Percentiles rank a stretch among this genome's conserved stretches.
phyloP scores from a whole-genome alignment of 2,329 filamentous ascomycete genomes.

The Aspergillaceae sp. region DNA sequence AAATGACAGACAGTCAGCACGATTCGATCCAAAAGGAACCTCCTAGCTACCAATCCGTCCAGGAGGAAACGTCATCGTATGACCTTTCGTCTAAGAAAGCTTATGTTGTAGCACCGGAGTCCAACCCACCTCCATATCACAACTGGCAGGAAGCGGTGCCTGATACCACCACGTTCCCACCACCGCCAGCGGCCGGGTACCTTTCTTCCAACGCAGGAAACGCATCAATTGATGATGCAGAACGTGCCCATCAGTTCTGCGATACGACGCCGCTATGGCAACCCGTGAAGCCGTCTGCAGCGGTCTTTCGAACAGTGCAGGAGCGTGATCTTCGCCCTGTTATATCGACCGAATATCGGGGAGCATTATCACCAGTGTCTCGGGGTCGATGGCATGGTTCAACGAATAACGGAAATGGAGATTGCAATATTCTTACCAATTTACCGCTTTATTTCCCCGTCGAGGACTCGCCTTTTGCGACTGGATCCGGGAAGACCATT shows the following conservation, averaged over 20 bases:
- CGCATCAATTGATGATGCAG: conserved; percentile 46
- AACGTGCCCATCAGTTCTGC: conserved; percentile 50
- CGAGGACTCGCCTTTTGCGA: conserved; percentile 42
- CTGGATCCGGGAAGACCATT: conserved; percentile 41
- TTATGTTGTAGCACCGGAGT: background rate
- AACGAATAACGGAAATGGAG: conserved; percentile 36
- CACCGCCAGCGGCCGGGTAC: conserved; percentile 49
- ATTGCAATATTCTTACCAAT: conserved; percentile 46
- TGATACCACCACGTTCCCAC: conserved; percentile 51
- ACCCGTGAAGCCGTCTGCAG: conserved; percentile 37
- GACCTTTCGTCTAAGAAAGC: background rate
- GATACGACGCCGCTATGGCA: conserved; percentile 43
- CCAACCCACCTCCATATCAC: conserved; percentile 49
- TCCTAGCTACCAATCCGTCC: background rate
- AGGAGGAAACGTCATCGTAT: background rate
- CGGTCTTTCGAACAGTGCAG: conserved; percentile 36
- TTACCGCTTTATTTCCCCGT: conserved; percentile 50
- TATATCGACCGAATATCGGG: conserved; percentile 33
- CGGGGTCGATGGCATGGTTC: conserved; percentile 38
- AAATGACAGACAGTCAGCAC: background rate
- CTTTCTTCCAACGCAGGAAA: conserved; percentile 50
- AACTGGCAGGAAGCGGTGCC: conserved; percentile 53
- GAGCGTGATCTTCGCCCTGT: conserved; percentile 39
- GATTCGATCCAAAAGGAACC: background rate
- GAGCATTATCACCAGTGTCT: conserved; percentile 28